Evolutionary conservation across 192 early-diverging fungal genomes (phyloP).

Genomic region (Linnemannia zychae): DNA sequence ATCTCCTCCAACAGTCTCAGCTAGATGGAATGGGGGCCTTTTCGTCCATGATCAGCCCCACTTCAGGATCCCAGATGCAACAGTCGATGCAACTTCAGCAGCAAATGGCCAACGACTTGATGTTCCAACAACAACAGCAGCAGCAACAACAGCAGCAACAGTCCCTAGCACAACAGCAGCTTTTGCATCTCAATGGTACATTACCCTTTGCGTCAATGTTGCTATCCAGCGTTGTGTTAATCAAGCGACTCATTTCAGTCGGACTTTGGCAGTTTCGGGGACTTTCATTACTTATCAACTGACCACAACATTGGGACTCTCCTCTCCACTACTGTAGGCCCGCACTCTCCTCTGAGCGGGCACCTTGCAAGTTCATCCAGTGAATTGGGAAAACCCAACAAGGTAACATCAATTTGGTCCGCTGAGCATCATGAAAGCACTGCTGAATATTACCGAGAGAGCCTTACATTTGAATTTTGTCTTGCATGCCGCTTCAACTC

Average conservation of each 20-base stretch:
- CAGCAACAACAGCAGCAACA: conserved; percentile 25
- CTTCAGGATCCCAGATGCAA: conserved; percentile 51
- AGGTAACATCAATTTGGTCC: conserved; percentile 21
- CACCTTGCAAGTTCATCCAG: conserved; percentile 24
- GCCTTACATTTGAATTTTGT: too few species aligned
- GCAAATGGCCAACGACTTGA: conserved; percentile 48
- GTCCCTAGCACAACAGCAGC: conserved; percentile 38
- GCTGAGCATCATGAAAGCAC: not conserved
- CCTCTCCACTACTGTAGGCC: conserved; percentile 32
- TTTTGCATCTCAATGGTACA: conserved; percentile 47
- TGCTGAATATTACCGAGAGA: too few species aligned
- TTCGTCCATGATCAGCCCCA: conserved; percentile 31
- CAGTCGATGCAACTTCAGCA: conserved; percentile 53
- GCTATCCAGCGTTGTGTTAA: not conserved
- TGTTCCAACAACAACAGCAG: conserved; percentile 42
- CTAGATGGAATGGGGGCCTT: conserved; percentile 37
- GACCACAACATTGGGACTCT: conserved; percentile 17
- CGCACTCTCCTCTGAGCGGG: conserved; percentile 34
- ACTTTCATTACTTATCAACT: not conserved
- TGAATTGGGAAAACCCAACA: conserved; percentile 40
- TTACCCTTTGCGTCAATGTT: not conserved
- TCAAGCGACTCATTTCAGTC: not conserved
- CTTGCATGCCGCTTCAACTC: too few species aligned
- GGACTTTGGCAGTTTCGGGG: not conserved
- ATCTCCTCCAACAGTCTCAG: conserved; percentile 35